Evolutionary conservation across 768 basidiomycete genomes (phyloP).

Genomic region (Podaxis sp.): DNA sequence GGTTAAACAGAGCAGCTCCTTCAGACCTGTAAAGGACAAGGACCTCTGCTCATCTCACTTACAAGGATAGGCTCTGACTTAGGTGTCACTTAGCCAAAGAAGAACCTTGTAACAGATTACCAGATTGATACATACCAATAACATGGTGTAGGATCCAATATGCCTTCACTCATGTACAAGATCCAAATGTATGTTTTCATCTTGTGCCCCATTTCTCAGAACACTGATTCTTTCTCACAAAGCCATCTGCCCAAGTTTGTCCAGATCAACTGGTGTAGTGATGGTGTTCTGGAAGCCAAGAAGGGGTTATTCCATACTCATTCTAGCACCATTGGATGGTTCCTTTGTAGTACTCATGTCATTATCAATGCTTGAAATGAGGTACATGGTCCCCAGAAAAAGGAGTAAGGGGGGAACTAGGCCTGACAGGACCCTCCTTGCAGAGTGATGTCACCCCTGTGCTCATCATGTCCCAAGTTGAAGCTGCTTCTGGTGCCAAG

Average conservation of each 20-base stretch:
- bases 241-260: slow-evolving; percentile 88
- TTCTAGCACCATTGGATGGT: slow-evolving; percentile 73
- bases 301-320: slow-evolving; percentile 94
- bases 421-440: not conserved
- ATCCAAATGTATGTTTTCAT: slow-evolving; percentile 62
- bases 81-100: no score
- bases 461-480: slow-evolving; percentile 83
- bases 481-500: slow-evolving; percentile 85
- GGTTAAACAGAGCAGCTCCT: no score
- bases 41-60: no score
- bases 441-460: slow-evolving; percentile 80
- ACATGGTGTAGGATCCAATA: slow-evolving; percentile 76
- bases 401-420: not conserved
- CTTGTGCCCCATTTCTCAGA: slow-evolving; percentile 6
- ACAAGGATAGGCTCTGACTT: no score
- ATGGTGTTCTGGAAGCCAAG: slow-evolving; percentile 89
- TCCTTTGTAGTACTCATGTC: slow-evolving; percentile 82
- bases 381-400: slow-evolving; percentile 37
- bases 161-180: slow-evolving; percentile 82
- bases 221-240: slow-evolving; percentile 34
- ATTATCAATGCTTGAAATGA: slow-evolving; percentile 86
- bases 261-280: slow-evolving; percentile 96
- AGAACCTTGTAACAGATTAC: no score
- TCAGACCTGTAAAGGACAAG: no score
- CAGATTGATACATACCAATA: slow-evolving; percentile 18